Base-by-base conservation (phyloP, 768 basidiomycete species). In the Psilocybe tampanensis region DNA sequence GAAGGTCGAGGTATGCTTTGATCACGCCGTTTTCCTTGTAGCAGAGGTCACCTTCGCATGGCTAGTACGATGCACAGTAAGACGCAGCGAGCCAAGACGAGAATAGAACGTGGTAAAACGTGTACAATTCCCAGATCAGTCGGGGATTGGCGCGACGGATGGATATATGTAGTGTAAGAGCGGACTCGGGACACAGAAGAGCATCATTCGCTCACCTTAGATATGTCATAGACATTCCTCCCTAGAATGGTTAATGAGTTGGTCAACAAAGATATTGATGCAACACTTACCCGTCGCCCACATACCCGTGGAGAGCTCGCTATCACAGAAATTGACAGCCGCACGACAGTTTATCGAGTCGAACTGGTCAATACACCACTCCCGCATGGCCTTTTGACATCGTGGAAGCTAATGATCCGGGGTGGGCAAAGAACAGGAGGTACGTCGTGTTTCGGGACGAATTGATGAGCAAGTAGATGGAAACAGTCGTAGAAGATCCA, bases 291-390 rank as follows among this genome's bases (percentile, higher is more conserved):
- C 71, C 62, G 77, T 70, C 67, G 76, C 72, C 77, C 79, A 63
- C 77, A 78, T 65, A 36, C 72, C 64, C 54, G 66, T 71, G 32
- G 76, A 80, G 12, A 92, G 67, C 59, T 84, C 77, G 19, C 66
- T 70, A 49, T 83, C 76, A 68, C 92, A 94, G 68, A 91, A 92
- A 9, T 60, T 69, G 48, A 84, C 76, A 2, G 90, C 87, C 12
- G 86, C 86, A n/a, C 70, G 73, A 63, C 92, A 94, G 56, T 81
- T 76, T 34, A 88, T 84, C 19, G 76, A 70, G 67, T 94, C 90
- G 60, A 86, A 86, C 15, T 73, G 73, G 54, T 90, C 80, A 26
- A 91, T 76, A 60, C 91, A 94, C 44, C 75, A 75, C 42, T 76
- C 68, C n/a, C 77, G 71, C 67, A 89, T 77, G 34, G 77, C 77